Percentiles rank a stretch among this genome's conserved stretches.
phyloP scores from a whole-genome alignment of 2,329 filamentous ascomycete genomes.

The Domatiomyces catenatus region DNA sequence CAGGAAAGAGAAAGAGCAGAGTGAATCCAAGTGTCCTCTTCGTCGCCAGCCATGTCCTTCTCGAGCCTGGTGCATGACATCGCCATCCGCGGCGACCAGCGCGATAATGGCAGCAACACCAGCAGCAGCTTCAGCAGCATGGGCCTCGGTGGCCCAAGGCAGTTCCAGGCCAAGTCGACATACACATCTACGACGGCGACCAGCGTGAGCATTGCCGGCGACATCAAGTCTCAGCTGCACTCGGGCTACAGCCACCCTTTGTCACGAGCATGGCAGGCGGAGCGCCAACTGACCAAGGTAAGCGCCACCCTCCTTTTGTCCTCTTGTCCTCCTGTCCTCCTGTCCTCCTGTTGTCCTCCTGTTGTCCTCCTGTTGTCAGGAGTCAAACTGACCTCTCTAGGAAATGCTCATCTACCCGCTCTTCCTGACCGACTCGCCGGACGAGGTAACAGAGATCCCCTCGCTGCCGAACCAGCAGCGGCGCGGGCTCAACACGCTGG shows the following conservation, averaged over 20 bases:
- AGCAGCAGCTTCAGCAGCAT: constrained; percentile 13
- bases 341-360: not conserved
- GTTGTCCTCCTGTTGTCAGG: constrained; percentile 10
- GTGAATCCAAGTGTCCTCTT: not conserved
- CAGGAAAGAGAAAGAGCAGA: not conserved
- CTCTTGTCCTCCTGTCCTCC: constrained; percentile 14
- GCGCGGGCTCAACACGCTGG: constrained; percentile 69
- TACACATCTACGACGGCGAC: constrained; percentile 34
- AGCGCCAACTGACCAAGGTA: constrained; percentile 74
- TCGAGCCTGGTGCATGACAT: constrained; percentile 36
- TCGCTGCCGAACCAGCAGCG: constrained; percentile 84
- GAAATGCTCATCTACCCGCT: constrained; percentile 98
- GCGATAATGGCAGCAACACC: constrained; percentile 7
- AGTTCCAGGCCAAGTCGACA: not conserved
- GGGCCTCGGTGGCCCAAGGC: constrained; percentile 24
- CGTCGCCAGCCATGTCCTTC: constrained; percentile 29
- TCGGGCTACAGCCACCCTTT: constrained; percentile 70
- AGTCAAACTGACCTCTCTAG: constrained; percentile 30
- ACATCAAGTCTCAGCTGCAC: constrained; percentile 71
- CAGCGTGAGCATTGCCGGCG: constrained; percentile 39
- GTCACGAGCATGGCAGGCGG: constrained; percentile 66
- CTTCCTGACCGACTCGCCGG: constrained; percentile 86
- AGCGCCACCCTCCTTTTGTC: too few relatives aligned
- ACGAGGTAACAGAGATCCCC: constrained; percentile 79
- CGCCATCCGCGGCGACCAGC: constrained; percentile 28